Evolutionary conservation across 148 eudicot species (phyloP).

Genomic region (Chenopodium formosanum): DNA sequence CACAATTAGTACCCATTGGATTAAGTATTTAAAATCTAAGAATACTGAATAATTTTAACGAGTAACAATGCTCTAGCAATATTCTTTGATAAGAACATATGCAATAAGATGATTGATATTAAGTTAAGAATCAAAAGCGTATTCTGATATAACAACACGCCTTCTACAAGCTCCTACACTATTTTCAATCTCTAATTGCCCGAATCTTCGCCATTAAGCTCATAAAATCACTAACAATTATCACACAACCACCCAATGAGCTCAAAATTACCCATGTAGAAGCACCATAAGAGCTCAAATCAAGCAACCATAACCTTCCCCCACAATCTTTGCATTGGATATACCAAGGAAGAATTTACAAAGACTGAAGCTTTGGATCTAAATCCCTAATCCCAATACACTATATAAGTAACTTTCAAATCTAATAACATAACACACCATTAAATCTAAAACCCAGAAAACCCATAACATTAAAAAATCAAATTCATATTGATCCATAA

Average conservation of each 20-base stretch:
- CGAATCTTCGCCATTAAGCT: background rate
- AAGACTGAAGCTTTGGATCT: background rate
- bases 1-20: background rate
- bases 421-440: too few relatives aligned
- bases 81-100: background rate
- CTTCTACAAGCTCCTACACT: background rate
- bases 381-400: background rate
- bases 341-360: background rate
- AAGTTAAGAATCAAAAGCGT: background rate
- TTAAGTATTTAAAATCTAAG: too few relatives aligned
- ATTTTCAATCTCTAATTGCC: background rate
- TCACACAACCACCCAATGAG: background rate
- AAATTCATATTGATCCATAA: background rate
- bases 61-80: too few relatives aligned
- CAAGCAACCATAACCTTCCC: background rate
- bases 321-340: background rate
- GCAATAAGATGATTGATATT: background rate
- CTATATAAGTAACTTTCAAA: too few relatives aligned
- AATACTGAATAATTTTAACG: background rate
- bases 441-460: background rate
- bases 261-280: background rate
- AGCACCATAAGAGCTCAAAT: background rate
- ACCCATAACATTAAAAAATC: background rate
- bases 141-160: background rate
- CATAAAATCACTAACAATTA: background rate